phyloP scores from a whole-genome alignment of 164 flowering plant genomes.

The Berberis vulgaris region DNA sequence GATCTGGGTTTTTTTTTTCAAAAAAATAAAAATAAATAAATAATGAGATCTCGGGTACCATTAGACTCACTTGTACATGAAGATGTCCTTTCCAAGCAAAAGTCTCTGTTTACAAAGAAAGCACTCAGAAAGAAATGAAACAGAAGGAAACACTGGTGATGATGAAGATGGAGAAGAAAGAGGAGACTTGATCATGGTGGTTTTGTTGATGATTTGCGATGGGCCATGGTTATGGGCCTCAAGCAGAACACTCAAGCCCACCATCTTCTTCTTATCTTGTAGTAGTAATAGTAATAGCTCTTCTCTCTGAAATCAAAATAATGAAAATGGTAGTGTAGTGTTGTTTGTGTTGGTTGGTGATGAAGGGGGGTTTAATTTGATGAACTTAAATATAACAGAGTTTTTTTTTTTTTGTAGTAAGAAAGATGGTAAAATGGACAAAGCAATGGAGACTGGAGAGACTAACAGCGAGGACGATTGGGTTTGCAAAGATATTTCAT shows the following conservation, averaged over 20 bases:
- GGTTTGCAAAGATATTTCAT: too few relatives aligned
- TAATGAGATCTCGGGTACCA: not conserved
- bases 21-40: not conserved
- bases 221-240: slow-evolving; percentile 35
- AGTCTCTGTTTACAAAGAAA: slow-evolving; percentile 55
- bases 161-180: slow-evolving; percentile 9
- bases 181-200: slow-evolving; percentile 19
- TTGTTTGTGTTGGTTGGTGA: too few relatives aligned
- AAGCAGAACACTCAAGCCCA: slow-evolving; percentile 54
- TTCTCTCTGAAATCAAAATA: too few relatives aligned
- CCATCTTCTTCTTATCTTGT: too few relatives aligned
- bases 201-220: slow-evolving; percentile 39
- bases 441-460: too few relatives aligned
- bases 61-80: slow-evolving; percentile 65
- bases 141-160: not conserved
- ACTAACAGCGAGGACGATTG: too few relatives aligned
- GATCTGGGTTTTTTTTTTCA: not conserved
- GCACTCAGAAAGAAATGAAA: slow-evolving; percentile 19
- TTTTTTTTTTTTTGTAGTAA: too few relatives aligned
- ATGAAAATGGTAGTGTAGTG: too few relatives aligned
- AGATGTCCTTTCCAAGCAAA: slow-evolving; percentile 58
- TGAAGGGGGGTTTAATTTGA: too few relatives aligned
- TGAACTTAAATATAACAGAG: too few relatives aligned
- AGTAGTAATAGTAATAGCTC: too few relatives aligned
- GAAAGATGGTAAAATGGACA: too few relatives aligned